A percentile compares a stretch with the other conserved stretches of the same genome.
Evolutionary conservation across 176 grass and related monocot genomes (phyloP).

Genomic region (Thalia dealbata): DNA sequence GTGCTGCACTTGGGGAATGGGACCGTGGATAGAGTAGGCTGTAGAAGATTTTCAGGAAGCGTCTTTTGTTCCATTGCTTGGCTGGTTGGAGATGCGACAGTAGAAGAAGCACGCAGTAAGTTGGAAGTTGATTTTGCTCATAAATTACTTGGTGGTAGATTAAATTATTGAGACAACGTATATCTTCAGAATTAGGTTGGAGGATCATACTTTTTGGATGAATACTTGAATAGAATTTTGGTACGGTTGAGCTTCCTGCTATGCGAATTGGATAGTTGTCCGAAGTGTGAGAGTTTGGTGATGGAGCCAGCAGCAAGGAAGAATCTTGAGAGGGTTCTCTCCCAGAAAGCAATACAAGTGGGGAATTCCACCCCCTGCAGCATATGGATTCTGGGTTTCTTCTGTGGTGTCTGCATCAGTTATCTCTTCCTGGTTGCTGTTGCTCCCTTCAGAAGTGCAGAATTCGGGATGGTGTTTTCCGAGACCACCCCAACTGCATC

Average conservation of each 20-base stretch:
- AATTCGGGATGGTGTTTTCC: conserved; percentile 3
- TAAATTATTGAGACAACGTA: background rate
- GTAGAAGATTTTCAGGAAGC: background rate
- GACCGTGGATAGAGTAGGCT: background rate
- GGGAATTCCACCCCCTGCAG: conserved; percentile 40
- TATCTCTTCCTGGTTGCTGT: conserved; percentile 30
- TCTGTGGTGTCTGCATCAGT: conserved; percentile 45
- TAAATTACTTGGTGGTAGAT: background rate
- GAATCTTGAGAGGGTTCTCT: conserved; percentile 37
- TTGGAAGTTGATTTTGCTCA: background rate
- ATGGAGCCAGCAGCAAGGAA: conserved; percentile 28
- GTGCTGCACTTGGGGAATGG: background rate
- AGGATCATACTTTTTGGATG: background rate
- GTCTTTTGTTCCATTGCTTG: background rate
- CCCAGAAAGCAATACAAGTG: conserved; percentile 40
- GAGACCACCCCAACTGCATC: conserved; percentile 12
- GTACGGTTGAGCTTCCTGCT: background rate
- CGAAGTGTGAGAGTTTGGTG: background rate
- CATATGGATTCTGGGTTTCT: conserved; percentile 44
- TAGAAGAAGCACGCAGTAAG: background rate
- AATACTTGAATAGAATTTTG: background rate
- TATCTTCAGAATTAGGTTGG: background rate
- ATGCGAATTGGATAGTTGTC: background rate
- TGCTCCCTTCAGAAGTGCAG: conserved; percentile 2
- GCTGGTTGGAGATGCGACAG: too few relatives aligned